Percentiles rank a stretch among this genome's conserved stretches.
These are phyloP conservation scores for Cutaneotrichosporon curvatum DNA, from an alignment of 1,284 basidiomycete genomes.

Conservation along the genomic window DNA sequence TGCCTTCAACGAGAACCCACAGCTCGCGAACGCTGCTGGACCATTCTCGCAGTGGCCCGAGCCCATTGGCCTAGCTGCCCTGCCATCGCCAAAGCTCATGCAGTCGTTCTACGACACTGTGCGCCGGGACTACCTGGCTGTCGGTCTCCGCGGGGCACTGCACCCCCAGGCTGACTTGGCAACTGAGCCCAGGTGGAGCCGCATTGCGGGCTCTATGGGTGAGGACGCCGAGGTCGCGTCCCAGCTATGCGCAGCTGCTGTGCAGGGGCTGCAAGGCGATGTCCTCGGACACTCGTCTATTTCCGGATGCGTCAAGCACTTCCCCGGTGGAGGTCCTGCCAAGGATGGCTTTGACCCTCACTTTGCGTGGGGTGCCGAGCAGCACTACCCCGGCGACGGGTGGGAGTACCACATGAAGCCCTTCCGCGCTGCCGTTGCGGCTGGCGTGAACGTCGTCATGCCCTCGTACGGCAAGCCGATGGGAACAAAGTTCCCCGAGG, in stretches of 20 bases:
- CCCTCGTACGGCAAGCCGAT: conserved; percentile 18
- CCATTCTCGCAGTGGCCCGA: conserved; percentile 18
- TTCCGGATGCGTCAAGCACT: conserved; percentile 18
- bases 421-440: conserved; percentile 14
- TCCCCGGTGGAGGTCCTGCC: conserved; percentile 16
- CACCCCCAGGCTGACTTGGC: conserved; percentile 18
- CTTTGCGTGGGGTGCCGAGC: conserved; percentile 14
- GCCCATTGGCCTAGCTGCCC: conserved; percentile 14
- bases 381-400: conserved; percentile 16
- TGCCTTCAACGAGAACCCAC: conserved; percentile 11
- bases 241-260: conserved; percentile 4
- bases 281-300: conserved; percentile 3
- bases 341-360: conserved; percentile 13
- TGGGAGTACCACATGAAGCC: conserved; percentile 19
- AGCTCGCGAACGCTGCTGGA: conserved; percentile 5
- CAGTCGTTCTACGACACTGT: conserved; percentile 13
- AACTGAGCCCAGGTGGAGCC: conserved; percentile 11
- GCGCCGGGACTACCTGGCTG: conserved; percentile 16
- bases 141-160: conserved; percentile 12
- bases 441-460: conserved; percentile 13
- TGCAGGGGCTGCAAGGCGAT: conserved; percentile 8
- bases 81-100: conserved; percentile 7
- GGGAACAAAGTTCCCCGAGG: conserved; percentile 10
- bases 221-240: conserved; percentile 14
- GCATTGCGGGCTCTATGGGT: conserved; percentile 12